Conservation (phyloP, 1,284 basidiomycete species). For the Ceratobasidium papillatum region DNA sequence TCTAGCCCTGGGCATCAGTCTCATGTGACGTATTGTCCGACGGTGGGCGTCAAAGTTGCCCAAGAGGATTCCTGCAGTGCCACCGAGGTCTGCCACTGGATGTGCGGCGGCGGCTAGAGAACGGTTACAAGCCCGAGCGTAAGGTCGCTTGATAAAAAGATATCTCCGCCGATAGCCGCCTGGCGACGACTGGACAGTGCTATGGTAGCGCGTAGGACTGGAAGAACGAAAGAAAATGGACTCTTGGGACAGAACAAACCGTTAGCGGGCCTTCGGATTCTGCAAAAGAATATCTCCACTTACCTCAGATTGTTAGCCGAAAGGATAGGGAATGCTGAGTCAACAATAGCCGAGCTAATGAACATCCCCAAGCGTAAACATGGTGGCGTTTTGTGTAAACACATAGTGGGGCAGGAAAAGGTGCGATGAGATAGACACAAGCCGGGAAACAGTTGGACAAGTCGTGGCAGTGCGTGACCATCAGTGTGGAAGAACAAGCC, state of each 20-base stretch:
- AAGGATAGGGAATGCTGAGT: neutral
- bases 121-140: neutral
- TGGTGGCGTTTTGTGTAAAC: neutral
- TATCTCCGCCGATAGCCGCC: constrained; percentile 8
- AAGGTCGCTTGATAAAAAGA: neutral
- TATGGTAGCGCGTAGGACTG: neutral
- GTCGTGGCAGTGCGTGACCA: constrained; percentile 5
- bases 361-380: neutral
- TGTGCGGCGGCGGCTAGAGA: neutral
- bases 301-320: neutral
- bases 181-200: neutral
- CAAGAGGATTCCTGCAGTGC: neutral
- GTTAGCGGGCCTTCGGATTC: neutral
- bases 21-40: constrained; percentile 5
- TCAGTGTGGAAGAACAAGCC: constrained; percentile 21
- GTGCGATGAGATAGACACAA: neutral
- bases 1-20: neutral
- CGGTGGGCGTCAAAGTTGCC: neutral
- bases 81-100: neutral
- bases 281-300: neutral
- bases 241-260: neutral
- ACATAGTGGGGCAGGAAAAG: neutral
- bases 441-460: neutral
- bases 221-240: neutral
- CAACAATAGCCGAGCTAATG: neutral